Conservation (phyloP, 2,329 filamentous ascomycete species). For the Xylariaceae sp. region DNA sequence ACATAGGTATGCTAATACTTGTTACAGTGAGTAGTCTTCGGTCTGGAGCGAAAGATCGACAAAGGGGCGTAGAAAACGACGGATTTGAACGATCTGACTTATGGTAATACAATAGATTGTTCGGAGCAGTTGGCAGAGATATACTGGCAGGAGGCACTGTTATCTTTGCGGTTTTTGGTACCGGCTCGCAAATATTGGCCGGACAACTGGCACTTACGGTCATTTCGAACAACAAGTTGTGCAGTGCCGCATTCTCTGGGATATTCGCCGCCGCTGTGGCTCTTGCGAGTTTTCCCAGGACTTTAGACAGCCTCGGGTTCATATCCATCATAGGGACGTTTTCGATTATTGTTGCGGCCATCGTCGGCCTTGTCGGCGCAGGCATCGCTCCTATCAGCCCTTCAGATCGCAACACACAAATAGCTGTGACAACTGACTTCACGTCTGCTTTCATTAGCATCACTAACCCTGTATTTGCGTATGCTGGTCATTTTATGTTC, state of each 20-base stretch:
- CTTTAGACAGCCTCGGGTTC: constrained; percentile 48
- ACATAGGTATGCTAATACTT: too few species aligned
- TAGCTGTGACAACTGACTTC: constrained; percentile 38
- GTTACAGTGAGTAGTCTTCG: too few species aligned
- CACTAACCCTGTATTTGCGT: constrained; percentile 53
- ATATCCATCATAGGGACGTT: constrained; percentile 43
- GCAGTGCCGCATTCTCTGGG: constrained; percentile 48
- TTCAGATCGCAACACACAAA: constrained; percentile 33
- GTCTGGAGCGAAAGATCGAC: too few species aligned
- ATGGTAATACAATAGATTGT: constrained; percentile 31
- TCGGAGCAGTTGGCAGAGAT: constrained; percentile 51
- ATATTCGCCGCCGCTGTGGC: constrained; percentile 49
- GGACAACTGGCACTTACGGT: constrained; percentile 48
- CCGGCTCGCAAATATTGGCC: constrained; percentile 49
- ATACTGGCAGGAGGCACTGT: constrained; percentile 48
- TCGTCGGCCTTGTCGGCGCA: constrained; percentile 51
- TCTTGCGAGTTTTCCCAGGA: constrained; percentile 47
- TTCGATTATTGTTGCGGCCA: constrained; percentile 47
- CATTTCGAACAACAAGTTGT: constrained; percentile 46
- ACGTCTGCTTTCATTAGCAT: constrained; percentile 45
- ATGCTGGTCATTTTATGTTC: constrained; percentile 54
- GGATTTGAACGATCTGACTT: too few species aligned
- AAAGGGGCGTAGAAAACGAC: too few species aligned
- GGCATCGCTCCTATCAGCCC: constrained; percentile 39
- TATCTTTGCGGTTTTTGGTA: constrained; percentile 50